Evolutionary conservation across 495 filamentous ascomycete species (phyloP).

Genomic region (Neurospora discreta): DNA sequence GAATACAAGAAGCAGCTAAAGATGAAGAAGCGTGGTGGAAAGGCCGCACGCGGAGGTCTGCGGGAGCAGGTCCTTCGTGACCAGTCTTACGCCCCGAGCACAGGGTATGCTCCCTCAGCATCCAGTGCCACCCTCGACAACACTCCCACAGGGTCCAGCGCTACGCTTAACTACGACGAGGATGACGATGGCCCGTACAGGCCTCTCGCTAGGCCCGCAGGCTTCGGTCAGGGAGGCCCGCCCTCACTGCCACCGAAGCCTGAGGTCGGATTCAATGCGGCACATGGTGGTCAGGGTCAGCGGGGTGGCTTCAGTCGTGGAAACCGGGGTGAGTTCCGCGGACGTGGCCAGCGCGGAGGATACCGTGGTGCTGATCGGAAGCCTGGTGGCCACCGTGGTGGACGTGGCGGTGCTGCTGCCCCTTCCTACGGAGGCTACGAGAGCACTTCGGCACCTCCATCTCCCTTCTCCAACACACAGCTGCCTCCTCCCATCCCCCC

Average conservation of each 20-base stretch:
- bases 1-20: conserved; percentile 58
- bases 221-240: conserved; percentile 32
- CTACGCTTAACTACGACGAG: conserved; percentile 41
- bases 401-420: neutral
- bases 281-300: conserved; percentile 8
- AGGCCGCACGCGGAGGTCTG: conserved; percentile 18
- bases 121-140: conserved; percentile 21
- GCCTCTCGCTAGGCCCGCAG: conserved; percentile 52
- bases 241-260: conserved; percentile 27
- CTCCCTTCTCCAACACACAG: neutral
- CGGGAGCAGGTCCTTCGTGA: conserved; percentile 6
- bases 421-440: conserved; percentile 2
- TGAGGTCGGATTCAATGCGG: conserved; percentile 6
- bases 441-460: conserved; percentile 2
- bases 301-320: conserved; percentile 27
- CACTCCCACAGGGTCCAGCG: neutral
- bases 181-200: conserved; percentile 60
- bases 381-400: conserved; percentile 17
- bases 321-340: conserved; percentile 25
- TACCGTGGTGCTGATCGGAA: conserved; percentile 18
- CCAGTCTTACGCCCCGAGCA: neutral
- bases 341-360: conserved; percentile 36
- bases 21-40: conserved; percentile 45
- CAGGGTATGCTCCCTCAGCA: conserved; percentile 7
- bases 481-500: conserved; percentile 2